A percentile compares a stretch with the other conserved stretches of the same genome.
These are phyloP conservation scores for Teratosphaeria zuluensis DNA, from an alignment of 2,329 filamentous ascomycete genomes.

Conservation along the genomic window DNA sequence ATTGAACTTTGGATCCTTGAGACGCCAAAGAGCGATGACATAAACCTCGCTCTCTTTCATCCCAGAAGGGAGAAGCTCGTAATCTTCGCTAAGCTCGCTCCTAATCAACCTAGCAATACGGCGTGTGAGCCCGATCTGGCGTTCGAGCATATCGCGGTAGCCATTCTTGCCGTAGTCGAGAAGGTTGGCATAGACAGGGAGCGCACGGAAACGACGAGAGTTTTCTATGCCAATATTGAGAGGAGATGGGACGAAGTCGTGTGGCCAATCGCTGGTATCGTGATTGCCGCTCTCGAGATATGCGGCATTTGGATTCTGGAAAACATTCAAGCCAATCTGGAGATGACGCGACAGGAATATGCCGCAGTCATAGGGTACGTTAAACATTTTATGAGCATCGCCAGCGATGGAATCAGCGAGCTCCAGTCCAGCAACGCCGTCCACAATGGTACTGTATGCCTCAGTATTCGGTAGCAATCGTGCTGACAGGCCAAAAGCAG, in stretches of 20 bases:
- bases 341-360: constrained; percentile 71
- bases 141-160: constrained; percentile 57
- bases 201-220: constrained; percentile 76
- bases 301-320: constrained; percentile 74
- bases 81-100: constrained; percentile 50
- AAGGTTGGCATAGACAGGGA: constrained; percentile 80
- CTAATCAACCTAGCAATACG: constrained; percentile 48
- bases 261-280: constrained; percentile 1
- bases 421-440: constrained; percentile 56
- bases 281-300: constrained; percentile 51
- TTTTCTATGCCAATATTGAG: constrained; percentile 85
- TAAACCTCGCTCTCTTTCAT: constrained; percentile 42
- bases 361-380: constrained; percentile 88
- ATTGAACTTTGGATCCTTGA: constrained; percentile 57
- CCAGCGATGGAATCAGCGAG: constrained; percentile 79
- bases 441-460: constrained; percentile 47
- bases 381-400: constrained; percentile 86
- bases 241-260: constrained; percentile 58
- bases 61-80: constrained; percentile 54
- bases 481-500: constrained; percentile 80
- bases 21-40: constrained; percentile 69
- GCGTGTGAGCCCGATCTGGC: constrained; percentile 64
- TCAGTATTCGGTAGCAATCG: constrained; percentile 48
- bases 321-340: constrained; percentile 51
- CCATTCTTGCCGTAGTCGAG: constrained; percentile 63